Conservation (phyloP, 352 stramenopile genomes). For the Globisporangium rhizosaccharum region DNA sequence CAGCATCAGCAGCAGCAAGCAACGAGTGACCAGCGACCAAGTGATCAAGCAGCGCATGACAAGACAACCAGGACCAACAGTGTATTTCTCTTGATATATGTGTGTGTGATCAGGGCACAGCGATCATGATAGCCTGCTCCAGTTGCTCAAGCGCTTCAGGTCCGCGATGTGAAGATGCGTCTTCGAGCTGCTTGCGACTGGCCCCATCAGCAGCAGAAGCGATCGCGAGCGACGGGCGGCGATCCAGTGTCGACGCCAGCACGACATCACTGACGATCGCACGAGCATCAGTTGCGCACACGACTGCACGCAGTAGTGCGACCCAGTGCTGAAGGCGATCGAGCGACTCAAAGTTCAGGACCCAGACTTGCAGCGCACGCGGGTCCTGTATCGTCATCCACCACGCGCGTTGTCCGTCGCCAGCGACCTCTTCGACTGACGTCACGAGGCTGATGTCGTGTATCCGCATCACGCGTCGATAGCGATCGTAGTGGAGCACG, state of each 20-base stretch:
- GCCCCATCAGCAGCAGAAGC: too few relatives aligned
- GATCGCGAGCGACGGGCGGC: background rate
- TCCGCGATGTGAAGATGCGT: background rate
- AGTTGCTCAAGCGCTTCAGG: background rate
- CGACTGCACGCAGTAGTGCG: conserved; percentile 29
- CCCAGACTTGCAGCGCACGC: conserved; percentile 47
- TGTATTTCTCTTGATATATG: background rate
- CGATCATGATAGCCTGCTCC: background rate
- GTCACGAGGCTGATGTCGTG: conserved; percentile 60
- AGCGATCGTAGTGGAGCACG: conserved; percentile 51
- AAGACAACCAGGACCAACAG: background rate
- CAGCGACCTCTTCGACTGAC: conserved; percentile 37
- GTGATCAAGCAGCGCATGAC: background rate
- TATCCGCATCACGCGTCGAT: conserved; percentile 43
- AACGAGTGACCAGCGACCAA: background rate
- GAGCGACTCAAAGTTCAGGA: conserved; percentile 48
- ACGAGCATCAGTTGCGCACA: conserved; percentile 22
- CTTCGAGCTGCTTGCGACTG: background rate
- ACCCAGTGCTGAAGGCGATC: conserved; percentile 37
- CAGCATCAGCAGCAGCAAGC: background rate
- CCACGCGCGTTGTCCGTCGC: conserved; percentile 26
- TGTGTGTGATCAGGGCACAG: conserved; percentile 1
- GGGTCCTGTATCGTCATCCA: conserved; percentile 71
- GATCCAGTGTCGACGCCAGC: conserved; percentile 10
- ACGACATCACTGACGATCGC: conserved; percentile 45